These are phyloP conservation scores for Ophioceras dolichostomum DNA, from an alignment of 2,329 filamentous ascomycete species.

Conservation along the genomic window DNA sequence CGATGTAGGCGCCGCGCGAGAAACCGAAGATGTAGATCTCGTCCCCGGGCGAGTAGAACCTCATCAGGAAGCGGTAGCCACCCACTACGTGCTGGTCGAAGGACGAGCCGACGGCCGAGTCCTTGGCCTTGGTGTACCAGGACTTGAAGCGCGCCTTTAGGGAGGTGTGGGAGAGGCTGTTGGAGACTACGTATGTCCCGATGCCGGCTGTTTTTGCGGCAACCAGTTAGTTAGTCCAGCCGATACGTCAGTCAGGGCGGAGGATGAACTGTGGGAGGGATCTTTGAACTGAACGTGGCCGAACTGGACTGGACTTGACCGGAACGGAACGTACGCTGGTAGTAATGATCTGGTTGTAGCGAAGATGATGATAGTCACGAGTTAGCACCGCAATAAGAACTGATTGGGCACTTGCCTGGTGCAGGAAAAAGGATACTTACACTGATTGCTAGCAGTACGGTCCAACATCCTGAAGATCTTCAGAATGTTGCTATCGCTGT, in stretches of 20 bases:
- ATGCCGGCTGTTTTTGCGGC: conserved; percentile 50
- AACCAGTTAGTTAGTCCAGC: no score
- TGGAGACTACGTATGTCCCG: conserved; percentile 57
- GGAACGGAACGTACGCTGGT: conserved; percentile 39
- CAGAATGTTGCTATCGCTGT: conserved; percentile 52
- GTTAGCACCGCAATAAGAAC: no score
- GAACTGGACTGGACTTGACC: no score
- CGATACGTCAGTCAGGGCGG: background rate
- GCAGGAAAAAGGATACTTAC: conserved; percentile 16
- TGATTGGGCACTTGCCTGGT: no score
- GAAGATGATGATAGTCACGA: no score
- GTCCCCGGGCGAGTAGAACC: conserved; percentile 52
- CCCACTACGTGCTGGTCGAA: conserved; percentile 77
- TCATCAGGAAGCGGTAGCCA: conserved; percentile 70
- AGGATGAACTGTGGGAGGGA: background rate
- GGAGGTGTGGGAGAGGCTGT: conserved; percentile 44
- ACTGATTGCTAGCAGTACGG: conserved; percentile 47
- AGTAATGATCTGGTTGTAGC: conserved; percentile 46
- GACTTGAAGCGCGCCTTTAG: conserved; percentile 44
- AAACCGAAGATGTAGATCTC: conserved; percentile 66
- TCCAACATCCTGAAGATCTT: conserved; percentile 63
- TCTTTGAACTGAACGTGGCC: background rate
- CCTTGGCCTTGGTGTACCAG: conserved; percentile 62
- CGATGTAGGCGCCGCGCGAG: conserved; percentile 60
- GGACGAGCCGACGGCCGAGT: conserved; percentile 67